Base-by-base conservation (phyloP, 805 yeast genomes). In the Candida awuae region DNA sequence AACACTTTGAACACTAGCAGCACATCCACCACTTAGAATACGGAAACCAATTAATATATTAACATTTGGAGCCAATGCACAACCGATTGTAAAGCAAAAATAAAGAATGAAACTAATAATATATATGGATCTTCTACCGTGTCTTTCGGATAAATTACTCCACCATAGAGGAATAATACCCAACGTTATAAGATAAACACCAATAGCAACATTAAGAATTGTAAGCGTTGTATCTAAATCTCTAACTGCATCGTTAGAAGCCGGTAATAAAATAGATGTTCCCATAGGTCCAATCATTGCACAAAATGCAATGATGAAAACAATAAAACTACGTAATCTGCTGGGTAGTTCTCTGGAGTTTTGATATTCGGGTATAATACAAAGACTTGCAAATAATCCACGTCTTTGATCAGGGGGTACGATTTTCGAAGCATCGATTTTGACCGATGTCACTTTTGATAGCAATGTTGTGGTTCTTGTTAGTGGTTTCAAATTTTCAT, bases 121-220 rank as follows among this genome's bases (percentile, higher is more conserved):
- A 55, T 85, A 85, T 16, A 85, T 78, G 2, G 78, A 67, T 39
- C 95, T 62, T 48, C 95, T 66, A 2, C 95, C 95, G 45, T 73
- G 71, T 37, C 68, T 59, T 54, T 86, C 95, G 29, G 87, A 77
- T 41, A 83, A 70, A 8, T 80, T 74, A 6, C 90, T 80, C 94
- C 95, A 86, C 92, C 94, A 85, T 32, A 86, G 54, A 2, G 95
- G 95, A 50, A 84, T 77, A 1, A 86, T 65, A 13, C 95, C 95
- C 26, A 86, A 53, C 1, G 87, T 67, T 12, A 84, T 53, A 20
- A 84, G 59, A 54, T 84, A 86, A 10, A 85, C 70, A 48, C 95
- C 95, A 37, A 84, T 85, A 2, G 90, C 76, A 14, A 85, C 68
- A 52, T 84, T 85, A 19, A 84, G 85, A 50, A 73, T 66, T 21